Percentiles rank a stretch among this genome's conserved stretches.
Evolutionary conservation across 208 protist genomes (phyloP).

Genomic region (Trypanosoma lewisi): DNA sequence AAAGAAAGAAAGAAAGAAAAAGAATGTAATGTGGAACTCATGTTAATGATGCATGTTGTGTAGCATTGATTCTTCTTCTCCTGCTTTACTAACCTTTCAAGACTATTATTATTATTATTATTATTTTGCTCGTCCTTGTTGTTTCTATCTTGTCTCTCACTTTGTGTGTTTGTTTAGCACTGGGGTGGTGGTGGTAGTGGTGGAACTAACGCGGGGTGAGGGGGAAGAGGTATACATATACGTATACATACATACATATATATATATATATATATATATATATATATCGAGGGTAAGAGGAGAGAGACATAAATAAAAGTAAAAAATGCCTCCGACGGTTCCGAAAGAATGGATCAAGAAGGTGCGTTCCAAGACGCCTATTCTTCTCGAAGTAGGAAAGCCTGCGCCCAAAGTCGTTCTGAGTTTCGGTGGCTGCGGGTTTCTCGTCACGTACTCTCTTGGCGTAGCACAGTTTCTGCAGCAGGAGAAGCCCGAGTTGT

Average conservation of each 20-base stretch:
- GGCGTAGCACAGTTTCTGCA: conserved; percentile 89
- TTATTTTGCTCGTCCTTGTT: no score
- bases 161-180: no score
- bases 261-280: conserved; percentile 3
- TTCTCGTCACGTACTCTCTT: conserved; percentile 84
- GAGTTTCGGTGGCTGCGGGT: conserved; percentile 84
- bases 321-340: conserved; percentile 54
- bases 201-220: not conserved
- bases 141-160: no score
- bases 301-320: conserved; percentile 6
- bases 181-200: no score
- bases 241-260: conserved; percentile 8
- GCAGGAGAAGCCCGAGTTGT: conserved; percentile 77
- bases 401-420: conserved; percentile 77
- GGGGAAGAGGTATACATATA: conserved; percentile 3
- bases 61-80: no score
- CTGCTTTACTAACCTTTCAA: no score
- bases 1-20: no score
- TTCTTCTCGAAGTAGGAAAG: conserved; percentile 81
- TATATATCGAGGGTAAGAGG: not conserved
- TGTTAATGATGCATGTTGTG: no score
- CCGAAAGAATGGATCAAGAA: conserved; percentile 70
- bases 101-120: no score
- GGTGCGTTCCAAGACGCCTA: conserved; percentile 79
- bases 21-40: no score